Conservation (phyloP, 352 stramenopile species). For the Globisporangium iwayamae region DNA sequence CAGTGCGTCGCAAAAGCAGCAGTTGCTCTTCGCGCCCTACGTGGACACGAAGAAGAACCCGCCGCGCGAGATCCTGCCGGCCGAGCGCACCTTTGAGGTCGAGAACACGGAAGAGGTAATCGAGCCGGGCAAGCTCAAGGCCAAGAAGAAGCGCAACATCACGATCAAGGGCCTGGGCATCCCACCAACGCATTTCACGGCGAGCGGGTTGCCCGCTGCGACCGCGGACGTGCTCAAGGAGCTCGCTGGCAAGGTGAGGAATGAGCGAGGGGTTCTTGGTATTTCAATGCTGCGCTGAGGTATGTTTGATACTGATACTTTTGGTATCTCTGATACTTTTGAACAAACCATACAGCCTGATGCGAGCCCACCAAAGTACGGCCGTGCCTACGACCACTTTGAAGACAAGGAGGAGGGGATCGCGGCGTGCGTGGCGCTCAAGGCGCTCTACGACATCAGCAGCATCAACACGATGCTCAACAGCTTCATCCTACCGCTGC, state of each 20-base stretch:
- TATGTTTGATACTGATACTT: slow-evolving; percentile 8
- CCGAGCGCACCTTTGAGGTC: slow-evolving; percentile 74
- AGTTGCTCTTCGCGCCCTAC: slow-evolving; percentile 95
- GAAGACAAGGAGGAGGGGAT: slow-evolving; percentile 88
- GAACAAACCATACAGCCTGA: slow-evolving; percentile 46
- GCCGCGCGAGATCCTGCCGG: slow-evolving; percentile 56
- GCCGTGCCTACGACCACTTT: slow-evolving; percentile 92
- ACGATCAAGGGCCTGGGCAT: slow-evolving; percentile 90
- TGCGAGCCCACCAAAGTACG: slow-evolving; percentile 62
- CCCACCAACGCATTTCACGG: slow-evolving; percentile 90
- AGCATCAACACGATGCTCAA: slow-evolving; percentile 99
- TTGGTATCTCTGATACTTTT: slow-evolving; percentile 17
- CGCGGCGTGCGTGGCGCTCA: slow-evolving; percentile 94
- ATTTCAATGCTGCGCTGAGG: background rate
- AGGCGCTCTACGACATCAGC: slow-evolving; percentile 93
- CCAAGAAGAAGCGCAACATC: slow-evolving; percentile 81
- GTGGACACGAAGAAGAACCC: slow-evolving; percentile 65
- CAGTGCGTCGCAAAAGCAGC: slow-evolving; percentile 91
- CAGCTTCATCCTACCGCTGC: slow-evolving; percentile 94
- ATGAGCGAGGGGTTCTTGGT: slow-evolving; percentile 7
- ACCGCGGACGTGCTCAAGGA: slow-evolving; percentile 93
- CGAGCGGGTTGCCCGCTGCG: slow-evolving; percentile 88
- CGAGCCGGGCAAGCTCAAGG: slow-evolving; percentile 62
- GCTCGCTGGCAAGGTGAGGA: slow-evolving; percentile 85
- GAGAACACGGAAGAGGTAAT: slow-evolving; percentile 76